phyloP scores from a whole-genome alignment of 345 rosid species.

The Balakata baccata region DNA sequence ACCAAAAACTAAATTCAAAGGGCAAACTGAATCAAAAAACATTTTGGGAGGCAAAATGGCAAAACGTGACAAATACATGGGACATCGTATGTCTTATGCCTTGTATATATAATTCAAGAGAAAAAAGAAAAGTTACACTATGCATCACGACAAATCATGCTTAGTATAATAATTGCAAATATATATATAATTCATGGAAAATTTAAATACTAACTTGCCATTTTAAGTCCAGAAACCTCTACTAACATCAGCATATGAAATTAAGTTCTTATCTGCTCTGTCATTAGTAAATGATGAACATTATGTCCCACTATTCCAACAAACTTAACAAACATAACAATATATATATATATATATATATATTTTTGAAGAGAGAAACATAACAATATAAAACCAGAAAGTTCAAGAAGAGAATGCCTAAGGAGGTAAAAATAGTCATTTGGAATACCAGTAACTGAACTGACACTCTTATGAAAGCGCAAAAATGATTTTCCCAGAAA shows the following conservation, averaged over 20 bases:
- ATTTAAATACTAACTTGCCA: background rate
- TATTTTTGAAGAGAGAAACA: too few species aligned
- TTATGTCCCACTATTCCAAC: background rate
- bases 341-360: too few species aligned
- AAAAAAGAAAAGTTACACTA: background rate
- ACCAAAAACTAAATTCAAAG: too few species aligned
- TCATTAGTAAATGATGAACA: background rate
- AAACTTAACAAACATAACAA: background rate
- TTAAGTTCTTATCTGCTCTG: background rate
- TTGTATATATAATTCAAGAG: too few species aligned
- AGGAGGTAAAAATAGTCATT: too few species aligned
- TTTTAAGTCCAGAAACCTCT: background rate
- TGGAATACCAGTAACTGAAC: too few species aligned
- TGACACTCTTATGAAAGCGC: too few species aligned
- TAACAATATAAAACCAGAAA: background rate
- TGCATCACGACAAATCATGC: background rate
- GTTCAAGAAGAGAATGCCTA: background rate
- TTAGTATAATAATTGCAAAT: background rate
- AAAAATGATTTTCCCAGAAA: too few species aligned
- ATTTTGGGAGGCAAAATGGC: too few species aligned
- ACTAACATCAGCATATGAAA: background rate
- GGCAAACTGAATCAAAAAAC: too few species aligned
- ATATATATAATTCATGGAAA: background rate
- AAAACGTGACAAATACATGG: too few species aligned
- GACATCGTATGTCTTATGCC: too few species aligned